phyloP scores from a whole-genome alignment of 129 eudicot genomes.

The Flaveria trinervia region DNA sequence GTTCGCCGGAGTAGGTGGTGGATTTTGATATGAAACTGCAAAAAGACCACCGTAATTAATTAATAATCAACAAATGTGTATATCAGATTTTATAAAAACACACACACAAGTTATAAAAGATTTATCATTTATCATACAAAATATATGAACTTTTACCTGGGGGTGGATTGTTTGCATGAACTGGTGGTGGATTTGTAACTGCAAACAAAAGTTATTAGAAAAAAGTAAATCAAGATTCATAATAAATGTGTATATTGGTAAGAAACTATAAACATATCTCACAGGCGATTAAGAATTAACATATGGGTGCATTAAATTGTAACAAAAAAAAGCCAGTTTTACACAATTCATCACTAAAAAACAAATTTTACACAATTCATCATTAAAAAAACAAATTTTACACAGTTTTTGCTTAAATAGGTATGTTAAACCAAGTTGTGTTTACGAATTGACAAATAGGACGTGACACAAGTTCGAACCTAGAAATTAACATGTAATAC shows the following conservation, averaged over 20 bases:
- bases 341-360: not conserved
- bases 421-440: too few species aligned
- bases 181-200: constrained; percentile 28
- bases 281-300: not conserved
- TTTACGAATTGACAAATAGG: too few species aligned
- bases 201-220: not conserved
- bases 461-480: too few species aligned
- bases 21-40: constrained; percentile 18
- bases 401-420: too few species aligned
- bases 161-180: constrained; percentile 15
- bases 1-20: constrained; percentile 5
- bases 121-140: too few species aligned
- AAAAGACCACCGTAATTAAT: not conserved
- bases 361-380: not conserved
- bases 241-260: too few species aligned
- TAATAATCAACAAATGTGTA: not conserved
- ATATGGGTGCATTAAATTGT: not conserved
- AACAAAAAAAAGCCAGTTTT: not conserved
- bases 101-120: too few species aligned
- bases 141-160: not conserved
- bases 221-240: too few species aligned
- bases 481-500: too few species aligned
- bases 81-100: not conserved
- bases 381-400: too few species aligned
- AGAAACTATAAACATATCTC: not conserved